These are phyloP conservation scores for Carex arenaria DNA, from an alignment of 202 grass and related monocot species.

Conservation along the genomic window DNA sequence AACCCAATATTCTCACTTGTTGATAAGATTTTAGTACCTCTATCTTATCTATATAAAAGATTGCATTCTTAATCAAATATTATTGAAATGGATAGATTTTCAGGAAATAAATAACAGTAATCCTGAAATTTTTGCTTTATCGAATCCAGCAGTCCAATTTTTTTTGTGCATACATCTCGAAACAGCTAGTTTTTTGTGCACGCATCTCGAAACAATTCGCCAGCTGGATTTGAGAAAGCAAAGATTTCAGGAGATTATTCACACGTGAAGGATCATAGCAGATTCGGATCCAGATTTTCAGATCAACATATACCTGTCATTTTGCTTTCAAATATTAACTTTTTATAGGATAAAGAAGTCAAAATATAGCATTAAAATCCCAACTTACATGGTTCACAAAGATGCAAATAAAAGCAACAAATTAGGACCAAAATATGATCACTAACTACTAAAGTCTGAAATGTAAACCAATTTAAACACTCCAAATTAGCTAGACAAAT, in stretches of 20 bases:
- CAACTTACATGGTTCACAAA: not conserved
- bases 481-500: not conserved
- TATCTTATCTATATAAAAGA: not conserved
- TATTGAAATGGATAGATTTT: not conserved
- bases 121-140: too few relatives aligned
- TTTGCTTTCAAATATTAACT: not conserved
- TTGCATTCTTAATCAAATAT: not conserved
- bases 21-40: not conserved
- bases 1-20: not conserved
- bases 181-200: too few relatives aligned
- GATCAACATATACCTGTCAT: not conserved
- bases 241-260: too few relatives aligned
- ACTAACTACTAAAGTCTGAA: not conserved
- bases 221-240: too few relatives aligned
- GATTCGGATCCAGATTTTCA: not conserved
- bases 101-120: too few relatives aligned
- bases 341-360: not conserved
- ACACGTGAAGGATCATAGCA: too few relatives aligned
- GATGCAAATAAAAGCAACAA: not conserved
- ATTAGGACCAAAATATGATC: not conserved
- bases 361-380: not conserved
- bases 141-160: too few relatives aligned
- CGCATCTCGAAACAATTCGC: too few relatives aligned
- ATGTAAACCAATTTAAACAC: not conserved
- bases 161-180: too few relatives aligned